Conservation (phyloP, 176 grass and related monocot genomes). For the Alopecurus myosuroides region DNA sequence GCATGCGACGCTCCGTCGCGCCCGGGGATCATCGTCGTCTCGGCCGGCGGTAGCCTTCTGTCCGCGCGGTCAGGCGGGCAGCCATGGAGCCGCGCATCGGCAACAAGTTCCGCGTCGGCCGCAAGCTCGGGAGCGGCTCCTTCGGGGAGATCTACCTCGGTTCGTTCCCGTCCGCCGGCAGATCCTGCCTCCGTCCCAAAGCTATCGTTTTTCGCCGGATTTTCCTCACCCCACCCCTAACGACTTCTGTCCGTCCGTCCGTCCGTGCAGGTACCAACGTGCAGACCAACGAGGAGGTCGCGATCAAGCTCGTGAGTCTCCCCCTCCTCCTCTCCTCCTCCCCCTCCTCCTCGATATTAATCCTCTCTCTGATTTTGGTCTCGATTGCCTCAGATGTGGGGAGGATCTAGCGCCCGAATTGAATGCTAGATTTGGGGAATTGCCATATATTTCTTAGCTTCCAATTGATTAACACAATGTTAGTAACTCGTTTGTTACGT, state of each 20-base stretch:
- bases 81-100: slow-evolving; percentile 72
- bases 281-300: slow-evolving; percentile 91
- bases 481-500: background rate
- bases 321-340: background rate
- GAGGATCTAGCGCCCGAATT: slow-evolving; percentile 22
- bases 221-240: background rate
- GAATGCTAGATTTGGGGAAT: background rate
- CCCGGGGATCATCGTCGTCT: background rate
- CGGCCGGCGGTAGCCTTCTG: background rate
- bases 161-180: background rate
- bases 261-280: slow-evolving; percentile 69
- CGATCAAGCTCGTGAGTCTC: slow-evolving; percentile 81
- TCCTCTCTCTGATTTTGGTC: background rate
- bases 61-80: background rate
- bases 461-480: background rate
- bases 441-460: background rate
- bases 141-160: slow-evolving; percentile 80
- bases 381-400: background rate
- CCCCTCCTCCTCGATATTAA: background rate
- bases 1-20: background rate
- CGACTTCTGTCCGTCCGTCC: background rate
- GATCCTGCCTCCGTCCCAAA: slow-evolving; percentile 25
- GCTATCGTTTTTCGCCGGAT: background rate
- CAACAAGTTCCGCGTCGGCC: slow-evolving; percentile 74
- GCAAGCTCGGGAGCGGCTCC: slow-evolving; percentile 73